Base-by-base conservation (phyloP, 2,329 filamentous ascomycete species). In the Exophiala sp. region DNA sequence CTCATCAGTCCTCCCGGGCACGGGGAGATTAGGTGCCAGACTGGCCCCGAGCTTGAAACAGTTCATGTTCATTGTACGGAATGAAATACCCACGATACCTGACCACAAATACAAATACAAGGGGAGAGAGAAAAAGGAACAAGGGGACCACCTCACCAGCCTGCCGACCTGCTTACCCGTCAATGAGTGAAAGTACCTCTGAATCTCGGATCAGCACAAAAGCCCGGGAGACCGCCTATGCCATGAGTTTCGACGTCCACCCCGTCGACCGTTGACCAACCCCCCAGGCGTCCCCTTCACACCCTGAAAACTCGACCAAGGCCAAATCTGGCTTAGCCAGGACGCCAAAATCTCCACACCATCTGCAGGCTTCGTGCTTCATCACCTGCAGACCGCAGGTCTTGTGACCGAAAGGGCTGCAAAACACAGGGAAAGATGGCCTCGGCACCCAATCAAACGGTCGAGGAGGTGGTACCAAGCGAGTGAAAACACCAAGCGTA, bases 311-410 rank as follows among this genome's bases (percentile, higher is more conserved):
- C 24, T 18, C 18, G 14, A 10, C 34, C 35, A 21, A 40, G 4
- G 22, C 21, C 32, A 29, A 16, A 46, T 40, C 23, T 35, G 29
- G 29, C 29, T 32, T 32, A 32, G 29, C 29, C 29, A 32, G 7
- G 7, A 32, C 29, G 29, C 29, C 29, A 32, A 32, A 32, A 32
- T 32, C 29, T n/a, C 29, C 29, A 32, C 53, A 53, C 53, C 53
- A 53, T 53, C 53, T 56, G 53, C 53, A 53, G 48, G 42, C 46
- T 49, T 43, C 41, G 34, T 27, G 43, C 43, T 27, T 48, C 53
- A 40, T 52, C 53, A 56, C 46, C 46, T 50, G 53, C 53, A 56
- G 50, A 52, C 30, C 48, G 35, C 46, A 48, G 53, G 53, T 52
- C 53, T 50, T 46, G 50, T 56, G 53, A 56, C 50, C 21, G 46